Conservation (phyloP, 2,329 filamentous ascomycete species). For the Ascochyta fabae region DNA sequence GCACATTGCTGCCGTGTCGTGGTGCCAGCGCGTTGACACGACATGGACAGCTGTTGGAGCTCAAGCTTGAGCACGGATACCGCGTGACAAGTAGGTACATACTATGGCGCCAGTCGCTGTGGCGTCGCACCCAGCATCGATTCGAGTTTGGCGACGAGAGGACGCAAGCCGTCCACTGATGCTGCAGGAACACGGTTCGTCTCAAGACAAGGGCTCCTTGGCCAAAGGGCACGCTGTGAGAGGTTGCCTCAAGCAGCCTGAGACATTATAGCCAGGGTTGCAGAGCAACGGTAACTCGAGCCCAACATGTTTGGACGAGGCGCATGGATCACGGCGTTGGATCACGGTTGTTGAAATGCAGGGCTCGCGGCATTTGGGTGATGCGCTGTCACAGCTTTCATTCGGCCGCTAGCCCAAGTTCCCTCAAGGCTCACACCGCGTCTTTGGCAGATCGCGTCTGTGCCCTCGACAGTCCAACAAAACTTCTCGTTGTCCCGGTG, state of each 20-base stretch:
- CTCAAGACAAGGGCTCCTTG: conserved; percentile 8
- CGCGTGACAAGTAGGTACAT: neutral
- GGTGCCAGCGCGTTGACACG: conserved; percentile 15
- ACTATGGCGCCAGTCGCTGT: conserved; percentile 10
- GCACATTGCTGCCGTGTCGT: neutral
- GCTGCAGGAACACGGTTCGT: conserved; percentile 11
- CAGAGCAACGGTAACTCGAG: neutral
- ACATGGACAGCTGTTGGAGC: conserved; percentile 8
- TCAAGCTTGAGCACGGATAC: conserved; percentile 20
- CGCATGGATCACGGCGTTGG: conserved; percentile 9
- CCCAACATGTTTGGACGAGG: conserved; percentile 8
- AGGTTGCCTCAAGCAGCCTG: conserved; percentile 11
- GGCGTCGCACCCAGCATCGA: conserved; percentile 5
- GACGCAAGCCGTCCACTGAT: conserved; percentile 7
- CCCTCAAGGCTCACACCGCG: conserved; percentile 5
- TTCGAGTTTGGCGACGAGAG: neutral
- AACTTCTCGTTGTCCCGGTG: conserved; percentile 12
- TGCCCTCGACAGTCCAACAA: conserved; percentile 9
- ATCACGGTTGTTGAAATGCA: conserved; percentile 1
- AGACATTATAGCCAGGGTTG: conserved; percentile 4
- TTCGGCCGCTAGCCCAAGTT: conserved; percentile 13
- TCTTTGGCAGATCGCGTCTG: conserved; percentile 16
- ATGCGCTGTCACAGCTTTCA: conserved; percentile 14
- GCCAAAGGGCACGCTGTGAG: neutral
- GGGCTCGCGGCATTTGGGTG: conserved; percentile 10